Conservation (phyloP, 441 rosid species). For the Jatropha multifida region DNA sequence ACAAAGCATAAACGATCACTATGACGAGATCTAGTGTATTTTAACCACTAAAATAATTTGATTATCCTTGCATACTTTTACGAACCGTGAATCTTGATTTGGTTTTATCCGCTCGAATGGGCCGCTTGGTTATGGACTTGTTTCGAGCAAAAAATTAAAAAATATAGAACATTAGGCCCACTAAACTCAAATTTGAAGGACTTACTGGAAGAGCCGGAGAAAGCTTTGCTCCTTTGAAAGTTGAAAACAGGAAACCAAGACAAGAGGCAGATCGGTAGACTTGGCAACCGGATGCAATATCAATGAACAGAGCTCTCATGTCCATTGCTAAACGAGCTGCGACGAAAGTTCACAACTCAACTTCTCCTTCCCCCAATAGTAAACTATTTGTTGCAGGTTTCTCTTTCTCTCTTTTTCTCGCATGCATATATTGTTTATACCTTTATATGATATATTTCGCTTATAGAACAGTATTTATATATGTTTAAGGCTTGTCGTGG, state of each 20-base stretch:
- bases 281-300: background rate
- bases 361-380: constrained; percentile 30
- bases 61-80: no score
- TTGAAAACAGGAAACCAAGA: background rate
- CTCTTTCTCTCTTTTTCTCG: background rate
- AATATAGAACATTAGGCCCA: background rate
- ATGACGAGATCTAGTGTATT: no score
- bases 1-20: no score
- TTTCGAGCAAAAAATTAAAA: no score
- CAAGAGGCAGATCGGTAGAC: background rate
- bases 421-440: background rate
- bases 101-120: no score
- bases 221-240: background rate
- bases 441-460: background rate
- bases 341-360: constrained; percentile 6
- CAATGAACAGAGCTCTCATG: constrained; percentile 27
- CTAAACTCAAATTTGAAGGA: background rate
- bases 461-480: background rate
- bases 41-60: no score
- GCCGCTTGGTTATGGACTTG: no score
- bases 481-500: constrained; percentile 72
- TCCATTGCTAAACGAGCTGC: constrained; percentile 31
- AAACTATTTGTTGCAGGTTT: constrained; percentile 55
- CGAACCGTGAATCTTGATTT: no score
- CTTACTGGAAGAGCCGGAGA: background rate